Evolutionary conservation across 495 filamentous ascomycete genomes (phyloP), one percentile per base, ranked within the genome.

Genomic region (Bathelium albidoporum): DNA sequence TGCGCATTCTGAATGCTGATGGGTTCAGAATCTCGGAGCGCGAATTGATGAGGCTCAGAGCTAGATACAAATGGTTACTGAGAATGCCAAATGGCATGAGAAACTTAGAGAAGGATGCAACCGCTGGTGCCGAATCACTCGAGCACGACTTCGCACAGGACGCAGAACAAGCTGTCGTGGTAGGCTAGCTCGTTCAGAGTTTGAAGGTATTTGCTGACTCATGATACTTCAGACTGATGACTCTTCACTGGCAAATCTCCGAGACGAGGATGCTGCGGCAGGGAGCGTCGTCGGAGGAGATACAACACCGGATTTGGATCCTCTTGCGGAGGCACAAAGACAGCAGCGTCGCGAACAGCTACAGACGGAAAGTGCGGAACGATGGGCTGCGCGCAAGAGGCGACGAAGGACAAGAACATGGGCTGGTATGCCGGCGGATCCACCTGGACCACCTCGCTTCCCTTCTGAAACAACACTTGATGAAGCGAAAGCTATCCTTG

Each of bases 401-500:
- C 82, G 89, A 16, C 83, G 88, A 22, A 83, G 87, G 31, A 91
- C 85, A 59, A 81, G 83, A 63, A 83, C 82, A 11, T 90, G 83
- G 81, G 87, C 84, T 41, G 87, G 87, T 7, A 69, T 92, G 32
- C 87, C 88, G 16, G 81, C 89, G 49, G 89, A 92, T 74, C 86
- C 86, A 24, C 85, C 86, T 3, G 83, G 81, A 20, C 87, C 87
- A 18, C 89, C 89, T 43, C 83, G 89, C 53, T 92, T 88, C 70
- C 87, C 87, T 0, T 91, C 88, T 5, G 89, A 93, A 70, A 90
- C 86, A 11, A 91, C 89, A 0, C 82, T 94, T 62, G 85, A 89
- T 67, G 89, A 94, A 69, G 83, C 85, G 74, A 90, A 91, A 69
- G 77, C 79, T 20, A 85, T 84, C 67, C 76, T 94, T 39, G 80